These are phyloP conservation scores for Lipomyces yamanashiensis DNA, from an alignment of 805 yeast species.

Conservation along the genomic window DNA sequence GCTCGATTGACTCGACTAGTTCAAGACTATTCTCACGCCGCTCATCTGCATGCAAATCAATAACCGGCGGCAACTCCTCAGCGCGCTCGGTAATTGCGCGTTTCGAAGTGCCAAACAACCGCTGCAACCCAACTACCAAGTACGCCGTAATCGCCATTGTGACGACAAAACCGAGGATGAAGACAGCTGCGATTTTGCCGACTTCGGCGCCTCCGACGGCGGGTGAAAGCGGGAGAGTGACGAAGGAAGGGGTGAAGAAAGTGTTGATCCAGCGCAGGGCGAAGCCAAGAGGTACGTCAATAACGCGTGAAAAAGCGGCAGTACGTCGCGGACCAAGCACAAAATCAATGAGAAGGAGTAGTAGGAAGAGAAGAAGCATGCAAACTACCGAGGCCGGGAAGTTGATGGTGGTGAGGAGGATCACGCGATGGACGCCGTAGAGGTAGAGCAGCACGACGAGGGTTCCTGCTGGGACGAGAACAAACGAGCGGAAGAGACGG, in stretches of 20 bases:
- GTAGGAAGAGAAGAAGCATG: conserved; percentile 62
- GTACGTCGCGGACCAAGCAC: conserved; percentile 46
- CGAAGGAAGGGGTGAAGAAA: conserved; percentile 77
- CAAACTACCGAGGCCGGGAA: conserved; percentile 76
- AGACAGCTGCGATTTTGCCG: conserved; percentile 73
- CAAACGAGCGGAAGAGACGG: conserved; percentile 50
- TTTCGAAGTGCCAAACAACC: conserved; percentile 40
- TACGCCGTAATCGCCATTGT: conserved; percentile 58
- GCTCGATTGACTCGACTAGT: conserved; percentile 19
- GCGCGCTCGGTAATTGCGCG: conserved; percentile 38
- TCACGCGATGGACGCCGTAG: conserved; percentile 58
- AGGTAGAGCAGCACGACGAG: conserved; percentile 52
- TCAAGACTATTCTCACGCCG: not conserved
- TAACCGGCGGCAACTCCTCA: conserved; percentile 35
- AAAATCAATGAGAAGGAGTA: conserved; percentile 50
- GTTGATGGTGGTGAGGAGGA: conserved; percentile 53
- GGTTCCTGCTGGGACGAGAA: conserved; percentile 57
- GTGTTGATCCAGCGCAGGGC: conserved; percentile 77
- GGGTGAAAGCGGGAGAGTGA: conserved; percentile 69
- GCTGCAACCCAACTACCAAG: conserved; percentile 52
- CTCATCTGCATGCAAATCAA: not conserved
- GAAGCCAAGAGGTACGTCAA: conserved; percentile 68
- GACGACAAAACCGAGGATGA: conserved; percentile 64
- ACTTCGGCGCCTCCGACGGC: conserved; percentile 70
- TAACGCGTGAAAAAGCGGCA: conserved; percentile 22